Percentiles rank a stretch among this genome's conserved stretches.
Conservation (phyloP, 345 rosid genomes). For the Dovyalis caffra region DNA sequence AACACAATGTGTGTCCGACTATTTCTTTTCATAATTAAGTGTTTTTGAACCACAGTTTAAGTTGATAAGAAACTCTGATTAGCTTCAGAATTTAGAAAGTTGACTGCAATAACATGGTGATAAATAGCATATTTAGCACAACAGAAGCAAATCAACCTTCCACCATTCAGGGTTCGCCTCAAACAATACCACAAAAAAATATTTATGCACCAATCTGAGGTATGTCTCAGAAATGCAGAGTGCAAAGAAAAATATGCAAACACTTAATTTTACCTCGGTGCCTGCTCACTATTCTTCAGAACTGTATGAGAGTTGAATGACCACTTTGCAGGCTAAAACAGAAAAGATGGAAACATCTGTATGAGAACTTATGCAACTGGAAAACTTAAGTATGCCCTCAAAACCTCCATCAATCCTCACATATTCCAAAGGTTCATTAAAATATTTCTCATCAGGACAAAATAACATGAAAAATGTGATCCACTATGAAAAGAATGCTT, state of each 20-base stretch:
- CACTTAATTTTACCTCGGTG: constrained; percentile 58
- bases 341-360: constrained; percentile 12
- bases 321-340: constrained; percentile 85
- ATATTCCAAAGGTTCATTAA: too few relatives aligned
- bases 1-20: too few relatives aligned
- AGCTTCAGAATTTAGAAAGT: too few relatives aligned
- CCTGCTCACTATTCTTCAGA: constrained; percentile 79
- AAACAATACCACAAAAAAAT: background rate
- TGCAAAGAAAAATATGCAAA: background rate
- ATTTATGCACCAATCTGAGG: background rate
- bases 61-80: too few relatives aligned
- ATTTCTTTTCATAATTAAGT: background rate
- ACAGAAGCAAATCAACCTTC: too few relatives aligned
- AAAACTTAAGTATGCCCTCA: background rate
- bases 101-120: too few relatives aligned
- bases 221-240: background rate
- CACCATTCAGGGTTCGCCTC: background rate
- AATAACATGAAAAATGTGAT: background rate
- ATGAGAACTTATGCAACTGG: constrained; percentile 10
- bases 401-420: background rate
- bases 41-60: background rate
- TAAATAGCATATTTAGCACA: too few relatives aligned
- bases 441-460: background rate
- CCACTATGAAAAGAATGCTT: background rate
- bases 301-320: constrained; percentile 77